Evolutionary conservation across 129 eudicot species (phyloP), one percentile per base, ranked within the genome.

Genomic region (Tagetes patula): DNA sequence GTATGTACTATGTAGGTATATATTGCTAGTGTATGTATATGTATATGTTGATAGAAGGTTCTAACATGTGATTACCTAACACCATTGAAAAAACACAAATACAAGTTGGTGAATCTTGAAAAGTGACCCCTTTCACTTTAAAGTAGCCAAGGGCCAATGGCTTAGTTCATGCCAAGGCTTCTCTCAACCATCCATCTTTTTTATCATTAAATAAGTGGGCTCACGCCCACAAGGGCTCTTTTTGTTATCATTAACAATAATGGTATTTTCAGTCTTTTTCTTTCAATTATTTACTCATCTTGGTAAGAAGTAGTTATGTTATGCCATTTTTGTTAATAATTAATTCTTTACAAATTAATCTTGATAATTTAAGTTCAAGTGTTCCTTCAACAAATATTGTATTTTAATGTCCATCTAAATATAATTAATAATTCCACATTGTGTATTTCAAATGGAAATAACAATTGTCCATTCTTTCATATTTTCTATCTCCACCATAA

Each of bases 1-100:
- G 46, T 56, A 58, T 1, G 27, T 42, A 71, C 41, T 39, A 39
- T 54, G 27, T 54, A 39, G 39, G 47, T 60, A 59, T 59, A 7
- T 43, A 68, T 60, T 5, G 32, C 32, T 42, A 43, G 56, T 42
- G 77, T 76, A 74, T 69, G 64, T 63, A 77, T 39, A 3, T 46
- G 10, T 46, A 13, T 9, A 10, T 47, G 52, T 47, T 78, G 83
- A 58, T 60, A 60, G 83, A 87, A 87, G 88, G 79, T 84, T 87
- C 80, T 60, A 84, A 70, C 73, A 73, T 81, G 72, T 77, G 82
- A 53, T 31, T 74, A 84, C 88, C 85, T 79, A 87, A 82, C 84
- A 70, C 85, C 71, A 72, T 81, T 75, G 69, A 72, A 82, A 74
- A 47, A 71, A 43, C 56, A 12, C 27, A 50, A 67, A 46, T 34